Evolutionary conservation across 2,329 filamentous ascomycete genomes (phyloP), one percentile per base, ranked within the genome.

Genomic region (Cladophialophora exuberans): DNA sequence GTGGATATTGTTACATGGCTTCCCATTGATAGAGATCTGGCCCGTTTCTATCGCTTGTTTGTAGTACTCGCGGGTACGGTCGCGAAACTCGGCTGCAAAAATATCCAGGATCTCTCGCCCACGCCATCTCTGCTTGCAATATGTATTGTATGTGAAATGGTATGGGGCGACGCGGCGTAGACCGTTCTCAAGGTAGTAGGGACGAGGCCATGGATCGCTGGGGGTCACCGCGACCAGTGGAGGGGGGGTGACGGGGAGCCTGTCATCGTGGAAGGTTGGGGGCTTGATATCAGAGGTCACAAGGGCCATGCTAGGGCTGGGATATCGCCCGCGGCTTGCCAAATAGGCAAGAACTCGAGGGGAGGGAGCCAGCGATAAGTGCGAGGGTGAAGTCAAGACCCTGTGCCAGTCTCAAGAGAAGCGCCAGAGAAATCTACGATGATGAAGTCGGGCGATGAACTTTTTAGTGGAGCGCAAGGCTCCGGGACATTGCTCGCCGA

Each of bases 111-210:
- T 76, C 57, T 83, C 81, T 31, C 90, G 81, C 26, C 87, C 89
- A 51, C 93, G 83, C 94, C 94, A 99, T 71, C 94, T 82, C 74
- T 96, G 83, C 74, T 97, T 99, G 78, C 89, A 94, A 75, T 84
- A 90, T 0, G 93, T 97, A 69, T 96, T 95, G 78, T 97, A 97
- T 2, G 92, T 97, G 71, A 82, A 97, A 70, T 94, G 85, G 69
- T 99, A 97, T 3, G 93, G 93, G 38, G 80, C 81, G 26, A 97
- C 87, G 61, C 90, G 86, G 46, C 92, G 86, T 59, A 99, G 76
- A 6, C 89, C 91, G 64, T 87, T 86, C 65, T 96, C 87, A 59
- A 96, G 79, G 65, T 87, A 88, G 73, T 97, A 97, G 0, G 90
- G 91, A 53, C 77, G 76, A 42, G 83, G 82, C 79, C 81, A 84